Evolutionary conservation across 495 filamentous ascomycete genomes (phyloP).

Genomic region (Pyrenopolyporus hunteri): DNA sequence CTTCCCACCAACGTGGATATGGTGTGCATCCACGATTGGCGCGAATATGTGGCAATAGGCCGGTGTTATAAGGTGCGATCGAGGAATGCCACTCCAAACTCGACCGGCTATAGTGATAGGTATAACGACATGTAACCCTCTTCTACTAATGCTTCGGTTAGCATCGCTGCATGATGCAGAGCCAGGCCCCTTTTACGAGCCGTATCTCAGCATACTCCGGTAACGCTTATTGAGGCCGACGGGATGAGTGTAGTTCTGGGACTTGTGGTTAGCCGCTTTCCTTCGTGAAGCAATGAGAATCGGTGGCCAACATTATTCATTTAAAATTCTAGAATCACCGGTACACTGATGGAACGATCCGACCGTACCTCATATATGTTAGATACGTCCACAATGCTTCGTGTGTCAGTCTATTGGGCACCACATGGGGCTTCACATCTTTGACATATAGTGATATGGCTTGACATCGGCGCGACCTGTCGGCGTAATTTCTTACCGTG

Average conservation of each 20-base stretch:
- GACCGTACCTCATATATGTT: constrained; percentile 10
- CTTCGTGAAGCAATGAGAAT: constrained; percentile 6
- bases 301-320: constrained; percentile 9
- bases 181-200: constrained; percentile 14
- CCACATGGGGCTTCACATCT: background rate
- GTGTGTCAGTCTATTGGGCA: background rate
- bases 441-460: constrained; percentile 5
- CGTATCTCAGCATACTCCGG: constrained; percentile 18
- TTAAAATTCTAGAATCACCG: background rate
- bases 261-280: constrained; percentile 4
- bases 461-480: background rate
- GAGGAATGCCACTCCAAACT: constrained; percentile 21
- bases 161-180: constrained; percentile 16
- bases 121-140: background rate
- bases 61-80: constrained; percentile 17
- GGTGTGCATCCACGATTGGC: constrained; percentile 9
- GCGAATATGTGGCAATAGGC: constrained; percentile 9
- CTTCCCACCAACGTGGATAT: constrained; percentile 23
- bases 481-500: constrained; percentile 1
- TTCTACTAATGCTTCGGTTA: constrained; percentile 19
- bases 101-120: constrained; percentile 21
- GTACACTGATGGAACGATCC: constrained; percentile 9
- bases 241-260: constrained; percentile 4
- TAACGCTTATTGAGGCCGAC: constrained; percentile 10
- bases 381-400: background rate